Evolutionary conservation across 1,284 basidiomycete species (phyloP).

Genomic region (Pisolithus thermaeus): DNA sequence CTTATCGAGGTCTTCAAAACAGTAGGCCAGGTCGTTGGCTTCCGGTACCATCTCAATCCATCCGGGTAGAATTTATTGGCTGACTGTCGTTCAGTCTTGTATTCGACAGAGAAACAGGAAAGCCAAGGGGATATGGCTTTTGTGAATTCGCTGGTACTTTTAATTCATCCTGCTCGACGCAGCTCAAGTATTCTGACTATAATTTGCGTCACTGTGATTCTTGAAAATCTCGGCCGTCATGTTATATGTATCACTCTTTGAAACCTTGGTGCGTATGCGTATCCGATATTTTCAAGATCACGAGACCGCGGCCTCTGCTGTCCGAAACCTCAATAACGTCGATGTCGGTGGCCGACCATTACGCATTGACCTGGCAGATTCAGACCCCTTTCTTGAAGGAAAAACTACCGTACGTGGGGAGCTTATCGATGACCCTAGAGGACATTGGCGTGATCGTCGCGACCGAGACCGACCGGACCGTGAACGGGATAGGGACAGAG

Average conservation of each 20-base stretch:
- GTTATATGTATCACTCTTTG: conserved; percentile 10
- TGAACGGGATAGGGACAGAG: conserved; percentile 1
- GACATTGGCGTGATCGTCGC: conserved; percentile 48
- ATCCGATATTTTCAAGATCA: conserved; percentile 56
- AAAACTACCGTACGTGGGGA: conserved; percentile 57
- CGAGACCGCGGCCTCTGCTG: conserved; percentile 79
- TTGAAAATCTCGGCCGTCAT: conserved; percentile 3
- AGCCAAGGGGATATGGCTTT: conserved; percentile 96
- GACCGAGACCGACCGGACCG: conserved; percentile 23
- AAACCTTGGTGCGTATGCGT: background rate
- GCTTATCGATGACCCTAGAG: conserved; percentile 41
- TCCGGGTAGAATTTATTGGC: background rate
- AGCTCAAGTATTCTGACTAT: background rate
- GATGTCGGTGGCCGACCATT: conserved; percentile 80
- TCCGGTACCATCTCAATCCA: conserved; percentile 46
- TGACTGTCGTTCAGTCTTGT: conserved; percentile 61
- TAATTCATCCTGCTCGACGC: conserved; percentile 23
- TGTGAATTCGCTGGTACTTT: conserved; percentile 91
- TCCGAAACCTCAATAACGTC: conserved; percentile 81
- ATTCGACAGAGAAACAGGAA: conserved; percentile 92
- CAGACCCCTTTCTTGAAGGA: conserved; percentile 53
- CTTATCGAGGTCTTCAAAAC: conserved; percentile 82
- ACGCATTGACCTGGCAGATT: conserved; percentile 73
- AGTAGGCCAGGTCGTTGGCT: conserved; percentile 83
- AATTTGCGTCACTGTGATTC: background rate